These are phyloP conservation scores for Aspergillus sp. DNA, from an alignment of 2,329 filamentous ascomycete species.

Conservation along the genomic window DNA sequence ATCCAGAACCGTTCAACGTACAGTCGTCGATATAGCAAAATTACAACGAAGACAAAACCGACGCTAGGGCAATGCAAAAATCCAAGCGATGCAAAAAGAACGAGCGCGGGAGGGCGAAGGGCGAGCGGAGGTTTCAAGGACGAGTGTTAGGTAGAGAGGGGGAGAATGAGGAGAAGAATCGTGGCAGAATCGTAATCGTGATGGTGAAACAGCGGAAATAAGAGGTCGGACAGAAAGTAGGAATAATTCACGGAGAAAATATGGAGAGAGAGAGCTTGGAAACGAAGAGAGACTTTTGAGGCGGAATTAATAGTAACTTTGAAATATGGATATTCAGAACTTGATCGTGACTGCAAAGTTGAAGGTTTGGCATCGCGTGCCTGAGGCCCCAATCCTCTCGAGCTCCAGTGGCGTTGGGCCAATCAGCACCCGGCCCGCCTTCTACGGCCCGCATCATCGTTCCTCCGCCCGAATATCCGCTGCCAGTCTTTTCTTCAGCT, in stretches of 20 bases:
- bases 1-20: conserved; percentile 9
- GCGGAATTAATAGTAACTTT: conserved; percentile 4
- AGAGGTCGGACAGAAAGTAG: conserved; percentile 29
- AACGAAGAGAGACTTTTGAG: conserved; percentile 6
- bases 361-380: conserved; percentile 7
- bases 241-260: neutral
- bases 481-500: conserved; percentile 16
- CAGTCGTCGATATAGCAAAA: conserved; percentile 12
- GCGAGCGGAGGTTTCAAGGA: conserved; percentile 10
- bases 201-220: conserved; percentile 18
- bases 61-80: conserved; percentile 13
- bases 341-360: conserved; percentile 7
- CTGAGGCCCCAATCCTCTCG: conserved; percentile 8
- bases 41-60: conserved; percentile 7
- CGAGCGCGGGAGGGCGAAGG: neutral
- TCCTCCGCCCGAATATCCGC: conserved; percentile 24
- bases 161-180: conserved; percentile 11
- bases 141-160: conserved; percentile 6
- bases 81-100: conserved; percentile 9
- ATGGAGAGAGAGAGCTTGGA: neutral
- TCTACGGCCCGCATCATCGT: conserved; percentile 29
- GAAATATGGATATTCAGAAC: conserved; percentile 1
- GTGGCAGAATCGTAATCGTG: conserved; percentile 25
- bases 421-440: conserved; percentile 29
- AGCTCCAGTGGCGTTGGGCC: conserved; percentile 16